These are phyloP conservation scores for Vachellia collinsii DNA, from an alignment of 306 rosid genomes.

Conservation along the genomic window DNA sequence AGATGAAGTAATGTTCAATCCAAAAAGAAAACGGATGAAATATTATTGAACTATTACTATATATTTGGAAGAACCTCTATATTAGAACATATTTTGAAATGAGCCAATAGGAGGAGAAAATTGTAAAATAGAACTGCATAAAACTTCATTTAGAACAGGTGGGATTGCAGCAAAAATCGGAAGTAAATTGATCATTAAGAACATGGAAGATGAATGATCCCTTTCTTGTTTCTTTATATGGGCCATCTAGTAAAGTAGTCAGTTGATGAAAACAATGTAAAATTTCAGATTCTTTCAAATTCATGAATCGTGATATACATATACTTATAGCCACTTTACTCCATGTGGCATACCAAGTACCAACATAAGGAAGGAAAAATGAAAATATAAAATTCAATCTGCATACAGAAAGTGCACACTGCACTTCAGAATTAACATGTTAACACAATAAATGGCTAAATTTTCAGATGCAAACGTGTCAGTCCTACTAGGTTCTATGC, in stretches of 20 bases:
- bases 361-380: background rate
- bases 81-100: slow-evolving; percentile 25
- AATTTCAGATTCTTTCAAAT: background rate
- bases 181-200: background rate
- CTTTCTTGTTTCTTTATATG: background rate
- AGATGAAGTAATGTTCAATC: background rate
- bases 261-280: background rate
- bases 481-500: background rate
- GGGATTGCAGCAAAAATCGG: background rate
- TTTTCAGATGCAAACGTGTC: background rate
- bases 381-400: background rate
- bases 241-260: background rate
- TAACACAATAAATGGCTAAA: background rate
- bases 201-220: background rate
- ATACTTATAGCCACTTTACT: background rate
- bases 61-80: background rate
- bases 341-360: background rate
- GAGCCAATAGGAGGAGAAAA: background rate
- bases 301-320: background rate
- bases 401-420: background rate
- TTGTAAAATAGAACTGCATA: background rate
- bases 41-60: slow-evolving; percentile 3
- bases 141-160: background rate
- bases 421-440: background rate
- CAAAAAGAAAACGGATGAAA: background rate